Percentiles rank a stretch among this genome's conserved stretches.
Conservation (phyloP, 192 early-diverging fungal species). For the Rhizoclosmatium globosum region DNA sequence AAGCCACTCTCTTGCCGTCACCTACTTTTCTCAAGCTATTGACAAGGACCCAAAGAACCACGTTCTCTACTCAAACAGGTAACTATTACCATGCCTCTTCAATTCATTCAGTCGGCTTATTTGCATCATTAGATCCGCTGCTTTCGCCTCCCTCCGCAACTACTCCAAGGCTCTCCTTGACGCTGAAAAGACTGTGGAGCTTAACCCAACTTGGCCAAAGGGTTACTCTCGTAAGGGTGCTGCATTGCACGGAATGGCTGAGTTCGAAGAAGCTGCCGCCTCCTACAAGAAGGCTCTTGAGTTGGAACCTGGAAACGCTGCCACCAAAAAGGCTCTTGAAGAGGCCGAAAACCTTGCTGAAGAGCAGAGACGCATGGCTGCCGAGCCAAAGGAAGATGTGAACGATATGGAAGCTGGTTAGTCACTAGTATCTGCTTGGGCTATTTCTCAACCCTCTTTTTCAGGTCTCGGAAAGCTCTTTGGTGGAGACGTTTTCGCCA, state of each 20-base stretch:
- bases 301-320: slow-evolving; percentile 80
- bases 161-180: slow-evolving; percentile 82
- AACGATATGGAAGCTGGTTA: slow-evolving; percentile 19
- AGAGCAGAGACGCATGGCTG: slow-evolving; percentile 30
- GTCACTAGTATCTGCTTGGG: slow-evolving; percentile 4
- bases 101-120: background rate
- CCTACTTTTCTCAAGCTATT: slow-evolving; percentile 84
- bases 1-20: slow-evolving; percentile 79
- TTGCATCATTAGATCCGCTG: slow-evolving; percentile 70
- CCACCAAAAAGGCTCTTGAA: slow-evolving; percentile 76
- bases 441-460: background rate
- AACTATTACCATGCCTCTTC: background rate
- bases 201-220: slow-evolving; percentile 89
- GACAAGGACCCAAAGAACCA: slow-evolving; percentile 88
- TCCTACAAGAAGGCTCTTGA: slow-evolving; percentile 81
- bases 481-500: slow-evolving; percentile 76
- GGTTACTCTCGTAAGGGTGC: slow-evolving; percentile 92
- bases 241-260: slow-evolving; percentile 79
- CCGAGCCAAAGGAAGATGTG: background rate
- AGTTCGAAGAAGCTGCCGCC: slow-evolving; percentile 75
- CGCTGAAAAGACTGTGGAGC: slow-evolving; percentile 83
- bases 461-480: slow-evolving; percentile 70
- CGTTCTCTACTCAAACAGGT: slow-evolving; percentile 90
- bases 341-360: slow-evolving; percentile 75
- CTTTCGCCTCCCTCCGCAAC: slow-evolving; percentile 79